Evolutionary conservation across 768 basidiomycete genomes (phyloP).

Genomic region (Leccinum aurantiacum): DNA sequence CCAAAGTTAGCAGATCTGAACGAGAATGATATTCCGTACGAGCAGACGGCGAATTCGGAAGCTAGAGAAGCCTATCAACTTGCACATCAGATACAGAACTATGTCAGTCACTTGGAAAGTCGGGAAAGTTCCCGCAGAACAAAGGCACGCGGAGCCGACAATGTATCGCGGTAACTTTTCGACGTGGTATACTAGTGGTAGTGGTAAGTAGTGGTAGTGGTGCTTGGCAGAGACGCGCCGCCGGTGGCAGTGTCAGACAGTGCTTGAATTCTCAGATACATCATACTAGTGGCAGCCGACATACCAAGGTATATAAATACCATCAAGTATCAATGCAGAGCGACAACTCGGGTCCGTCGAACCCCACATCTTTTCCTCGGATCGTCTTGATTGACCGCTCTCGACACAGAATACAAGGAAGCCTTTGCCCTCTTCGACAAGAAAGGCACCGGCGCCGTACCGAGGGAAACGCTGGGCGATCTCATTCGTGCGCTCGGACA

Average conservation of each 20-base stretch:
- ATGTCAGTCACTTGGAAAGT: neutral
- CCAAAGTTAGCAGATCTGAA: neutral
- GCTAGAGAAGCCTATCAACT: no score
- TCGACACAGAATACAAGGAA: constrained; percentile 83
- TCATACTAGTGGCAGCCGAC: neutral
- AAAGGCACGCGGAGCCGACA: no score
- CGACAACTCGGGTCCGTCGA: constrained; percentile 50
- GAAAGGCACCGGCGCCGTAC: constrained; percentile 87
- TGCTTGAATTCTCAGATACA: no score
- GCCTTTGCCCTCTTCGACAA: constrained; percentile 99
- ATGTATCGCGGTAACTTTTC: neutral
- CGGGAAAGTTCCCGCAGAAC: neutral
- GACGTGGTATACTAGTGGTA: neutral
- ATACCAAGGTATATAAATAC: neutral
- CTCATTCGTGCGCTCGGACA: constrained; percentile 88
- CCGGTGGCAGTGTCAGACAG: neutral
- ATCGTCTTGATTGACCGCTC: constrained; percentile 7
- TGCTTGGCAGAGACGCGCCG: neutral
- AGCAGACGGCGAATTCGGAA: neutral
- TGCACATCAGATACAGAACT: neutral
- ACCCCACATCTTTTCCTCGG: neutral
- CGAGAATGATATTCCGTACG: neutral
- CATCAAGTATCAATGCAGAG: constrained; percentile 32
- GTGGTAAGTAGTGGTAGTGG: no score
- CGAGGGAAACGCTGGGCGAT: constrained; percentile 86